phyloP scores from a whole-genome alignment of 129 eudicot genomes.

The Artemisia annua region DNA sequence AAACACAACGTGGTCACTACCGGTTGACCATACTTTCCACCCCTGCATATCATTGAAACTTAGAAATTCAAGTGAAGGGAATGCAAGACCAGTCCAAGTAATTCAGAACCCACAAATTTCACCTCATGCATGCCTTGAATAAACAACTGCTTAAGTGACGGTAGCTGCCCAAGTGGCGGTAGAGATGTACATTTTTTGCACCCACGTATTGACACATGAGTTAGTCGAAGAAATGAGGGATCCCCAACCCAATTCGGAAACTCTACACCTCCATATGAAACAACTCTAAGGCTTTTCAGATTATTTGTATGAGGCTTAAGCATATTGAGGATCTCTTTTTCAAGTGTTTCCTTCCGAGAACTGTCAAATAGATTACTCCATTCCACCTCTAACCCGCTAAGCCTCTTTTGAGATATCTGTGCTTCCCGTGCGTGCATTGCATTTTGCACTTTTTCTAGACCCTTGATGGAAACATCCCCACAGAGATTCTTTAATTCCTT shows the following conservation, averaged over 20 bases:
- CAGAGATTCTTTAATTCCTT: slow-evolving; percentile 8
- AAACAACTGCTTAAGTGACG: neutral
- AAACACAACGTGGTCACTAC: neutral
- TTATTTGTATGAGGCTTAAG: neutral
- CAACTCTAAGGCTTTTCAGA: neutral
- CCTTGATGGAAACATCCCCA: neutral
- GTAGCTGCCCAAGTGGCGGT: neutral
- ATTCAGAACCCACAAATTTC: neutral
- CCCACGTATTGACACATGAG: neutral
- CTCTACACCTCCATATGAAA: neutral
- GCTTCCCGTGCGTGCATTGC: neutral
- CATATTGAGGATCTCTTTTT: neutral
- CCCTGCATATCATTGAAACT: neutral
- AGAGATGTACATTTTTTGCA: neutral
- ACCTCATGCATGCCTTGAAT: neutral
- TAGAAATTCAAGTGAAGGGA: slow-evolving; percentile 3
- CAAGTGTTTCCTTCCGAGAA: neutral
- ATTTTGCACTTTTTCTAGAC: slow-evolving; percentile 5
- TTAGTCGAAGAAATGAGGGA: neutral
- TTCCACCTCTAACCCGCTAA: neutral
- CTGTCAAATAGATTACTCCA: neutral
- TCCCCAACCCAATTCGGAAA: slow-evolving; percentile 9
- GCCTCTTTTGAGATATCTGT: neutral
- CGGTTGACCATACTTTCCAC: neutral
- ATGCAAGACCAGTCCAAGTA: neutral